Base-by-base conservation (phyloP, 179 eudicot genomes). In the Silene coronaria region DNA sequence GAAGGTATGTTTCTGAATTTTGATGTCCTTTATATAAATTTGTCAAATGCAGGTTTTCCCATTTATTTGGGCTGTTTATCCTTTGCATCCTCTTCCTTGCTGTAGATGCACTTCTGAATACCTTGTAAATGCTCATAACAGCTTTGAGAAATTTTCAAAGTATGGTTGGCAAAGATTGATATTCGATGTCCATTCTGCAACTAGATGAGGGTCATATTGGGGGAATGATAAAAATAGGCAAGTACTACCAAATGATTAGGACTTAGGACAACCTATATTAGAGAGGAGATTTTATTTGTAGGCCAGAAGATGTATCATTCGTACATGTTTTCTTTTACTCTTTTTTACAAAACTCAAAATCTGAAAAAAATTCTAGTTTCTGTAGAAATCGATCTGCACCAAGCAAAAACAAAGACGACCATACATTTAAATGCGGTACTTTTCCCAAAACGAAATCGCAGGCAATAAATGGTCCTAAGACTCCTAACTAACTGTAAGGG, bases 1-100 rank as follows among this genome's bases (percentile, higher is more conserved):
- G 45, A 88, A 88, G 89, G 91, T 86, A 81, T 73, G 78, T 72
- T 55, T 45, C 71, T 72, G 65, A 61, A 34, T 0, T 34, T 6
- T 3, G 9, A 34, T 69, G 32, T 55, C 28, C 19, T 38, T 13
- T 19, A 24, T 32, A 68, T 61, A 3, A 12, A n/a, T 28, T 76
- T 64, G 46, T 67, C 28, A 45, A 46, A 23, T 62, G 34, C 72
- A 42, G 1, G 45, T 2, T 46, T 76, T 22, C 59, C 60, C 12
- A 3, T 21, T 27, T 21, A 14, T 53, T 51, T 51, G 3, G 38
- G 5, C 26, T 8, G 6, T 68, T 19, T 38, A 22, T 21, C 6
- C 21, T 34, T 11, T 6, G 24, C 19, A 22, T 61, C 28, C 23
- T 38, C 12, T 38, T 38, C 12, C 8, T 7, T 36, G 42, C 42